phyloP scores from a whole-genome alignment of 495 filamentous ascomycete genomes.

The Immersiella caudata region DNA sequence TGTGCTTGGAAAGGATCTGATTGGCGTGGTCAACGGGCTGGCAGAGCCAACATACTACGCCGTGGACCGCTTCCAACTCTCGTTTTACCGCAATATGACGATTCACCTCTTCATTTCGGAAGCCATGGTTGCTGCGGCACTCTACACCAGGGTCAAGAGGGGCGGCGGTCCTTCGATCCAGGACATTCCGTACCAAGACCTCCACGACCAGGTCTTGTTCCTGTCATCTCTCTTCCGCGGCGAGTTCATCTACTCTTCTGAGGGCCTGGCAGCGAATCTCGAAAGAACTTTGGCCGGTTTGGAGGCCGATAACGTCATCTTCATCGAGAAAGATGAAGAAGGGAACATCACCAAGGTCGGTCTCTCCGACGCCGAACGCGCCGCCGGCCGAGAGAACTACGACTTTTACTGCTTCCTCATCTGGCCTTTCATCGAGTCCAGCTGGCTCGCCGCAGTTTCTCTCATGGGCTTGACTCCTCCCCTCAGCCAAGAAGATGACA shows the following conservation, averaged over 20 bases:
- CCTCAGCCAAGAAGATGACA: slow-evolving; percentile 56
- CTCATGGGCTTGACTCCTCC: slow-evolving; percentile 85
- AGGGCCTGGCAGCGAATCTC: slow-evolving; percentile 77
- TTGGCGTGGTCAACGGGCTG: slow-evolving; percentile 75
- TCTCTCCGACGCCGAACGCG: slow-evolving; percentile 73
- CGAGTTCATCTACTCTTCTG: slow-evolving; percentile 94
- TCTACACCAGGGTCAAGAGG: slow-evolving; percentile 88
- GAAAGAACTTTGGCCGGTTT: slow-evolving; percentile 75
- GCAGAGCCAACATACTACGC: slow-evolving; percentile 90
- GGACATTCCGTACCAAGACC: slow-evolving; percentile 69
- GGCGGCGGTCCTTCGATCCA: slow-evolving; percentile 83
- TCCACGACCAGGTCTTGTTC: slow-evolving; percentile 80
- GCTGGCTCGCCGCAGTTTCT: slow-evolving; percentile 86
- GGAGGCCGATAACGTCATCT: slow-evolving; percentile 79
- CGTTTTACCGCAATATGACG: slow-evolving; percentile 98
- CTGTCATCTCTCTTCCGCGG: slow-evolving; percentile 90
- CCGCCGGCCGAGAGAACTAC: slow-evolving; percentile 83
- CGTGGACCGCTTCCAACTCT: slow-evolving; percentile 93
- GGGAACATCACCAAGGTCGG: slow-evolving; percentile 65
- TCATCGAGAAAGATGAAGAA: slow-evolving; percentile 60
- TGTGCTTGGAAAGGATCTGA: slow-evolving; percentile 84
- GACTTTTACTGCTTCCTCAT: slow-evolving; percentile 99
- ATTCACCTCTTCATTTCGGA: slow-evolving; percentile 97
- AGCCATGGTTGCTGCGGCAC: slow-evolving; percentile 80
- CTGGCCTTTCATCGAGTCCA: slow-evolving; percentile 95